Evolutionary conservation across 352 stramenopile species (phyloP).

Genomic region (Pythium myriotylum): DNA sequence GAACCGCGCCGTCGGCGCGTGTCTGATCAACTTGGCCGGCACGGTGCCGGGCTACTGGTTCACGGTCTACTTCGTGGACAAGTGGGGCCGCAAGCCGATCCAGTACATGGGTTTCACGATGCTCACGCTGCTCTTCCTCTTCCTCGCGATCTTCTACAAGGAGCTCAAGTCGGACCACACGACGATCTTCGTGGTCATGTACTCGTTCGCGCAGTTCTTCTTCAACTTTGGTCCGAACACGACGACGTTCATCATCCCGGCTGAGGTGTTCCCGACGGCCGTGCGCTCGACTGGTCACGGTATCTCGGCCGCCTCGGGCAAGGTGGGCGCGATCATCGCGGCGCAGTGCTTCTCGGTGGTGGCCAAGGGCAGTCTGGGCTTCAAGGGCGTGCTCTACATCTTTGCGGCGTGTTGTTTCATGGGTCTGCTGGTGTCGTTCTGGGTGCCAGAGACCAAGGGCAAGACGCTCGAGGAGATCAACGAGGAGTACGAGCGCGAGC

Average conservation of each 20-base stretch:
- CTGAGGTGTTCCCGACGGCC: constrained; percentile 82
- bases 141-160: constrained; percentile 52
- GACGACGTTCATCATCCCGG: constrained; percentile 88
- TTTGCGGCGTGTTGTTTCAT: constrained; percentile 44
- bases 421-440: constrained; percentile 52
- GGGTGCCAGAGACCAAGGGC: constrained; percentile 53
- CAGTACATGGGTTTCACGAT: constrained; percentile 61
- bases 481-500: constrained; percentile 16
- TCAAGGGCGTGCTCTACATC: constrained; percentile 35
- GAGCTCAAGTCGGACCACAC: constrained; percentile 40
- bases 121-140: constrained; percentile 48
- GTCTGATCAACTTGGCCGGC: constrained; percentile 49
- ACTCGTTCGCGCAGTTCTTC: constrained; percentile 60
- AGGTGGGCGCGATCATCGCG: constrained; percentile 58
- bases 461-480: constrained; percentile 59
- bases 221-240: constrained; percentile 65
- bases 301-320: constrained; percentile 45
- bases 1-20: constrained; percentile 42
- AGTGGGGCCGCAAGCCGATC: constrained; percentile 37
- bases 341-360: constrained; percentile 51
- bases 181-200: constrained; percentile 50
- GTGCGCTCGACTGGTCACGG: constrained; percentile 83
- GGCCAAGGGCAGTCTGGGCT: constrained; percentile 42
- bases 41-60: constrained; percentile 71
- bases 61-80: constrained; percentile 61